Percentiles rank a stretch among this genome's conserved stretches.
Evolutionary conservation across 192 early-diverging fungal genomes (phyloP).

Genomic region (Coemansia sp.): DNA sequence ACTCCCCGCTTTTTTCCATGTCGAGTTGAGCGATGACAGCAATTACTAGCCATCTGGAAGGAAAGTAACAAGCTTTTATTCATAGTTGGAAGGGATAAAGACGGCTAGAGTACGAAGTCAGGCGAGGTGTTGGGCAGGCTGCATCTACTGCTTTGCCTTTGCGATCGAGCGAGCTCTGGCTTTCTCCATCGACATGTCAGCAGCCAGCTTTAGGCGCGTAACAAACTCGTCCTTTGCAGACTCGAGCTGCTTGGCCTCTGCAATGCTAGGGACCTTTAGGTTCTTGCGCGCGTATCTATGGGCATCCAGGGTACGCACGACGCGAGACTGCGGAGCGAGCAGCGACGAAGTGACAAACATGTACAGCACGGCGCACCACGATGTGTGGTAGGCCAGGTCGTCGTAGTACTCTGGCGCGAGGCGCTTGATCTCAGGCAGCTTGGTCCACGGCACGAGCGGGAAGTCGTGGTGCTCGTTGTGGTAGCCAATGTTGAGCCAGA

Average conservation of each 20-base stretch:
- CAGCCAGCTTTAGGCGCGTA: slow-evolving; percentile 34
- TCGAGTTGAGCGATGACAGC: background rate
- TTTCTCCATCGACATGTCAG: slow-evolving; percentile 49
- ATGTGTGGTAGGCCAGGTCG: slow-evolving; percentile 73
- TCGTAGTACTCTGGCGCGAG: slow-evolving; percentile 92
- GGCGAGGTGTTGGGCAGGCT: background rate
- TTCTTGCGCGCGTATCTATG: slow-evolving; percentile 72
- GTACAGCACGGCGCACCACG: slow-evolving; percentile 81
- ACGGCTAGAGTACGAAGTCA: slow-evolving; percentile 4
- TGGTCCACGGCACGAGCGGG: slow-evolving; percentile 80
- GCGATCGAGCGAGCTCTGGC: slow-evolving; percentile 27
- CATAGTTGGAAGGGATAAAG: background rate
- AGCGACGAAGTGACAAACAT: slow-evolving; percentile 74
- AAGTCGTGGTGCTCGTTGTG: slow-evolving; percentile 99
- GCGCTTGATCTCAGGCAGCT: slow-evolving; percentile 72
- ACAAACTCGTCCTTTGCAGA: slow-evolving; percentile 38
- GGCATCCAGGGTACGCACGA: slow-evolving; percentile 66
- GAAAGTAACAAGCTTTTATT: background rate
- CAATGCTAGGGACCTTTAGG: slow-evolving; percentile 45
- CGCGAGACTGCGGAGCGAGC: slow-evolving; percentile 80
- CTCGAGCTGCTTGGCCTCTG: slow-evolving; percentile 18
- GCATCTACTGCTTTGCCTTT: slow-evolving; percentile 2
- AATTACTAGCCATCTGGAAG: background rate
- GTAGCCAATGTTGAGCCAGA: slow-evolving; percentile 93
- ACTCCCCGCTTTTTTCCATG: background rate